phyloP scores from a whole-genome alignment of 2,329 filamentous ascomycete species.

The Cryphonectria naterciae region DNA sequence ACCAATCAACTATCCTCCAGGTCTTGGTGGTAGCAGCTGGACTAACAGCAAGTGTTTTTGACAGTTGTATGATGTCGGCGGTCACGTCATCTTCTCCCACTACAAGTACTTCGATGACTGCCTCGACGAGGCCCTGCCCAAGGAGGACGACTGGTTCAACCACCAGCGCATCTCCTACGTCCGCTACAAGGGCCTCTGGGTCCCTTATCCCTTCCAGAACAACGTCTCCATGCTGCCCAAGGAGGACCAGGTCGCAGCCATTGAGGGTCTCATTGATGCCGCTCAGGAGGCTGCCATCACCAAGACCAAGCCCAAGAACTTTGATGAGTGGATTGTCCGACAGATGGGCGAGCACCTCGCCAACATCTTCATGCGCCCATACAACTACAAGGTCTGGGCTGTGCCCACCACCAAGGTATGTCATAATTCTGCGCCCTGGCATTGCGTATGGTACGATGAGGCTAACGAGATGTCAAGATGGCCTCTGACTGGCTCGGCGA shows the following conservation, averaged over 20 bases:
- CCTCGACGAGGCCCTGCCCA: constrained; percentile 94
- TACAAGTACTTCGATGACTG: constrained; percentile 99
- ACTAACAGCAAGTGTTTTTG: constrained; percentile 5
- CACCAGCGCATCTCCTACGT: constrained; percentile 99
- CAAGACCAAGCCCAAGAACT: constrained; percentile 91
- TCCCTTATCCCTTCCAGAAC: constrained; percentile 99
- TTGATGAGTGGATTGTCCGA: constrained; percentile 97
- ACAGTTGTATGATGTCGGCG: constrained; percentile 96
- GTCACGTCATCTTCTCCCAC: constrained; percentile 98
- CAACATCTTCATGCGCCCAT: constrained; percentile 97
- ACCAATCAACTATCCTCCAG: neutral
- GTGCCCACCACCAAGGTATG: constrained; percentile 93
- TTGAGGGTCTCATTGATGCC: constrained; percentile 95
- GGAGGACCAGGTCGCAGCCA: constrained; percentile 92
- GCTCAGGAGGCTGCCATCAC: constrained; percentile 84
- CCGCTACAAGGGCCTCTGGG: constrained; percentile 94
- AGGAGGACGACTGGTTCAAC: constrained; percentile 92
- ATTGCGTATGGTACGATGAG: neutral
- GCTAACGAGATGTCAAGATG: constrained; percentile 65
- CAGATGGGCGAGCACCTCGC: constrained; percentile 89
- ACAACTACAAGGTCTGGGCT: constrained; percentile 99
- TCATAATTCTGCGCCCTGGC: neutral
- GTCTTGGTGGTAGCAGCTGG: neutral
- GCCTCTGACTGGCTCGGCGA: constrained; percentile 98
- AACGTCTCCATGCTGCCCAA: constrained; percentile 98